Evolutionary conservation across 768 basidiomycete species (phyloP).

Genomic region (Leucosporidium yakuticum): DNA sequence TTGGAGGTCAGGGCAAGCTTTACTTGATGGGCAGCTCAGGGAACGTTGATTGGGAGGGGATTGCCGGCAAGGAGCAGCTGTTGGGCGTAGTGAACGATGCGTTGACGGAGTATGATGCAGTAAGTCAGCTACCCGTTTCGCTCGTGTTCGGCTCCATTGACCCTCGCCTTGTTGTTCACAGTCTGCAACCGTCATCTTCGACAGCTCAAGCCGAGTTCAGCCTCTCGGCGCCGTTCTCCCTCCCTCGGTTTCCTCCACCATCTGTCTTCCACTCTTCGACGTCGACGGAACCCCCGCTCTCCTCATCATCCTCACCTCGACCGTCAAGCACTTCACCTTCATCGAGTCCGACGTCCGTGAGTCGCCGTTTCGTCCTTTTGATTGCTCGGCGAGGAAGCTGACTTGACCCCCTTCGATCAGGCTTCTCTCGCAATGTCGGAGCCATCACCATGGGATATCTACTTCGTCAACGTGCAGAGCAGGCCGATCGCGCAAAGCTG

Average conservation of each 20-base stretch:
- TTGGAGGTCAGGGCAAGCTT: slow-evolving; percentile 3
- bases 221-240: slow-evolving; percentile 3
- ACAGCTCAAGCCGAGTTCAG: slow-evolving; percentile 2
- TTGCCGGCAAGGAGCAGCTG: neutral
- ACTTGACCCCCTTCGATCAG: too few species aligned
- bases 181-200: neutral
- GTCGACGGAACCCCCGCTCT: slow-evolving; percentile 18
- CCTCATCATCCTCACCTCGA: slow-evolving; percentile 22
- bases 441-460: slow-evolving; percentile 21
- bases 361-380: neutral
- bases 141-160: neutral
- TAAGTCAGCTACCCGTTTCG: slow-evolving; percentile 7
- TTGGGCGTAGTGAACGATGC: slow-evolving; percentile 8
- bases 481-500: slow-evolving; percentile 26
- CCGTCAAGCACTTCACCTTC: slow-evolving; percentile 22
- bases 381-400: too few species aligned
- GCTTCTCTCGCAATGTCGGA: slow-evolving; percentile 4
- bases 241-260: neutral
- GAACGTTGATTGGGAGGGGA: slow-evolving; percentile 4
- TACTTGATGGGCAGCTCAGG: slow-evolving; percentile 9
- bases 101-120: neutral
- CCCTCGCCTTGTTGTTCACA: neutral
- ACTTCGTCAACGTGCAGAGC: slow-evolving; percentile 16
- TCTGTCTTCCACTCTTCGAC: slow-evolving; percentile 22
- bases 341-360: neutral